phyloP scores from a whole-genome alignment of 495 filamentous ascomycete genomes.

The Penicillium malachiteum region DNA sequence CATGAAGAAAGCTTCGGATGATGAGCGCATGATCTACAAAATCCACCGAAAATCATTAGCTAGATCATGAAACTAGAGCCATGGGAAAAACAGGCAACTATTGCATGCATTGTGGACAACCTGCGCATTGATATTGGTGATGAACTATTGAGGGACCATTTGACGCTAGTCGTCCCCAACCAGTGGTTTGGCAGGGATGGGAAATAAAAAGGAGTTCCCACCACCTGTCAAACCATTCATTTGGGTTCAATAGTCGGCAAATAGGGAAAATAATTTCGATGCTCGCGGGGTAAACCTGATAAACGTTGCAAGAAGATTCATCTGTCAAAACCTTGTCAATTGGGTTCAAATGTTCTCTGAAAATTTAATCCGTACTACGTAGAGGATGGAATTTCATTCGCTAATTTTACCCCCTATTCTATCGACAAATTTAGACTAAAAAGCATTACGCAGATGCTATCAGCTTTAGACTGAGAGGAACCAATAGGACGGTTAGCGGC shows the following conservation, averaged over 20 bases:
- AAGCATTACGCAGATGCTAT: not conserved
- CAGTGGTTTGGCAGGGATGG: not conserved
- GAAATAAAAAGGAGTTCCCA: constrained; percentile 6
- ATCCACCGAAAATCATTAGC: constrained; percentile 3
- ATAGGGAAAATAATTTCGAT: not conserved
- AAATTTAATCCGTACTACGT: no score
- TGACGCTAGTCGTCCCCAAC: constrained; percentile 11
- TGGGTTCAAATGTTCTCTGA: not conserved
- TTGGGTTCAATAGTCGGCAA: constrained; percentile 24
- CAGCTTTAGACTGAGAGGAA: not conserved
- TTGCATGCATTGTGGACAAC: constrained; percentile 4
- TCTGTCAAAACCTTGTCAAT: not conserved
- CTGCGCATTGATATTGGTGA: not conserved
- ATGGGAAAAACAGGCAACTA: constrained; percentile 14
- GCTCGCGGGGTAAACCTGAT: not conserved
- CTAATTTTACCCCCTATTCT: not conserved
- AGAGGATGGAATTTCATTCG: not conserved
- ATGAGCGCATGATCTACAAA: constrained; percentile 15
- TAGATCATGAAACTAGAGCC: constrained; percentile 10
- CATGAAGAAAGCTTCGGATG: not conserved
- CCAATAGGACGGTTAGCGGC: not conserved
- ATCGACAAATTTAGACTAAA: not conserved
- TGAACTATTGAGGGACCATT: constrained; percentile 27
- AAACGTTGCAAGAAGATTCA: no score
- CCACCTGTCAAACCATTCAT: constrained; percentile 26